Evolutionary conservation across 768 basidiomycete species (phyloP), one percentile per base, ranked within the genome.

Genomic region (Hydnomerulius pinastri): DNA sequence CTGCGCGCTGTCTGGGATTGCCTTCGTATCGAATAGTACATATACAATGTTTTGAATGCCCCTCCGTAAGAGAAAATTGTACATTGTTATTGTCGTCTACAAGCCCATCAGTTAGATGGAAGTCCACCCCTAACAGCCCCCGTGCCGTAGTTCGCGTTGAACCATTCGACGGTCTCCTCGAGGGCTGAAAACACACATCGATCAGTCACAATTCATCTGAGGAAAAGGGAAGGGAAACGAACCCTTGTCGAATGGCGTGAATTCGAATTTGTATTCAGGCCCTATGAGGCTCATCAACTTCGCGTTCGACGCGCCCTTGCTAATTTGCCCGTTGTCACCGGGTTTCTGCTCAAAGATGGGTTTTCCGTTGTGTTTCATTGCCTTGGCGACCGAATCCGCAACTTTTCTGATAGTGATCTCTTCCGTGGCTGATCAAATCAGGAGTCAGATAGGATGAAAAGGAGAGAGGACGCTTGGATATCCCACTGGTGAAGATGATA

Each of bases 241-340:
- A 90, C 90, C 90, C 68, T 82, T 55, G 27, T 92, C 81, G 67
- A 98, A 96, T 7, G 94, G 93, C 25, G 94, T 97, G 70, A 98
- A 98, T 69, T 87, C 62, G 74, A 95, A 97, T 4, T 87, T 63
- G 74, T 95, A 97, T 4, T 75, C 84, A 0, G 58, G 38, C 24
- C 86, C 86, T 43, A 94, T 83, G 45, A 90, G 73, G n/a, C 70
- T 71, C 42, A 91, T 64, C 6, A 97, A 74, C 69, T 95, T 96
- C 62, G 80, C 83, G 71, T 98, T 98, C 30, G 92, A 92, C 15
- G 95, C 95, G 1, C 95, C 94, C 72, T 98, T 98, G 58, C 94
- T 86, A 80, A 86, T 95, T 69, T 98, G 95, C 1, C 96, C 94
- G 61, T 98, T 96, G 8, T 94, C 83, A 45, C 83, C 57, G 30